Percentiles rank a stretch among this genome's conserved stretches.
phyloP scores from a whole-genome alignment of 352 stramenopile genomes.

The Phytophthora megakarya region DNA sequence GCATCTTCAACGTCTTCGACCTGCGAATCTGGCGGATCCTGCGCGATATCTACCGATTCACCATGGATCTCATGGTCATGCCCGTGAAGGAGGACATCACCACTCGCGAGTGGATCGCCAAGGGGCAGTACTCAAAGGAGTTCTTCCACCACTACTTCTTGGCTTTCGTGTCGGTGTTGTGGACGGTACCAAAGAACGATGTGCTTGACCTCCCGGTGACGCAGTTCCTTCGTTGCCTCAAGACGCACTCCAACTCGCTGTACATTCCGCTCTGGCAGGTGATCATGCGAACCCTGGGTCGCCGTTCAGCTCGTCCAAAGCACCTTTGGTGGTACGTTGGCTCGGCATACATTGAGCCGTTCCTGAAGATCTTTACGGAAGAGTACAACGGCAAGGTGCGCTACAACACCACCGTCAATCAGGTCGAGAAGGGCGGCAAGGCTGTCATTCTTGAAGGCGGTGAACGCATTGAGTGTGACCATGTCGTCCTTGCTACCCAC shows the following conservation, averaged over 20 bases:
- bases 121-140: conserved; percentile 75
- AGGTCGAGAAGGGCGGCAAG: conserved; percentile 81
- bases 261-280: conserved; percentile 90
- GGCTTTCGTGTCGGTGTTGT: conserved; percentile 85
- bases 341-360: conserved; percentile 82
- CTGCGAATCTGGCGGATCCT: conserved; percentile 83
- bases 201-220: conserved; percentile 82
- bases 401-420: conserved; percentile 73
- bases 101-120: conserved; percentile 75
- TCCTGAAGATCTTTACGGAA: conserved; percentile 86
- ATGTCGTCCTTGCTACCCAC: conserved; percentile 85
- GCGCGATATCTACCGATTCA: conserved; percentile 88
- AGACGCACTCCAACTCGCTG: conserved; percentile 87
- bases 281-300: conserved; percentile 74
- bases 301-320: conserved; percentile 77
- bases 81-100: conserved; percentile 76
- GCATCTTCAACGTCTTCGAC: conserved; percentile 71
- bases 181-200: conserved; percentile 85
- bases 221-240: conserved; percentile 88
- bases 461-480: conserved; percentile 83
- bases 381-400: conserved; percentile 82
- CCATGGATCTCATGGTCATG: conserved; percentile 86
- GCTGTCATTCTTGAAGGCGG: conserved; percentile 68
- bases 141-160: conserved; percentile 91
- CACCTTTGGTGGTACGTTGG: conserved; percentile 88